Evolutionary conservation across 768 basidiomycete species (phyloP).

Genomic region (Pisolithus tinctorius): DNA sequence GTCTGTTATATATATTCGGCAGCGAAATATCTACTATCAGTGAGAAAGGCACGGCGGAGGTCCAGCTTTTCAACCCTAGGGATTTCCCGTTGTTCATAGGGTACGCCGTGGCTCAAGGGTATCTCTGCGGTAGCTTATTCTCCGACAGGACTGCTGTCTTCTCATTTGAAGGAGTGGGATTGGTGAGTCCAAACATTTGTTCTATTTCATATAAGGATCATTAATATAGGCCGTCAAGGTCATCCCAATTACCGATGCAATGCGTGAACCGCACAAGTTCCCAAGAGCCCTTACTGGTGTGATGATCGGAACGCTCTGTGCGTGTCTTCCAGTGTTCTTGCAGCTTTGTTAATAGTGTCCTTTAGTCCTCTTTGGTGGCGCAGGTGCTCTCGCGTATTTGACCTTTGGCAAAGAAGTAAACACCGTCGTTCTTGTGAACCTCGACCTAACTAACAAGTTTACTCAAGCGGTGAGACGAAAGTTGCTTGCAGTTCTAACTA

Average conservation of each 20-base stretch:
- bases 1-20: constrained; percentile 80
- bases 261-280: constrained; percentile 94
- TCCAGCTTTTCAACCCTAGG: constrained; percentile 81
- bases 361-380: constrained; percentile 78
- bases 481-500: not conserved
- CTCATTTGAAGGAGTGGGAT: constrained; percentile 95
- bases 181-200: constrained; percentile 42
- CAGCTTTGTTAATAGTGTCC: constrained; percentile 1
- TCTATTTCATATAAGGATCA: not conserved
- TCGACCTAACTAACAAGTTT: constrained; percentile 75
- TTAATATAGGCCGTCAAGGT: constrained; percentile 36
- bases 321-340: constrained; percentile 13
- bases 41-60: constrained; percentile 64
- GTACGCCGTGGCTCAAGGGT: constrained; percentile 34
- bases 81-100: constrained; percentile 92
- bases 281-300: constrained; percentile 82
- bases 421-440: constrained; percentile 92
- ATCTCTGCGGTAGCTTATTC: constrained; percentile 1
- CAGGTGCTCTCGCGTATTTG: constrained; percentile 79
- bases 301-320: constrained; percentile 79
- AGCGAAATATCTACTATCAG: constrained; percentile 72
- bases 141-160: constrained; percentile 84
- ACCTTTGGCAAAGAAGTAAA: constrained; percentile 85
- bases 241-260: constrained; percentile 95
- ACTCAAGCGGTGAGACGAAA: constrained; percentile 69